Evolutionary conservation across 352 stramenopile species (phyloP).

Genomic region (Globisporangium carolinianum): DNA sequence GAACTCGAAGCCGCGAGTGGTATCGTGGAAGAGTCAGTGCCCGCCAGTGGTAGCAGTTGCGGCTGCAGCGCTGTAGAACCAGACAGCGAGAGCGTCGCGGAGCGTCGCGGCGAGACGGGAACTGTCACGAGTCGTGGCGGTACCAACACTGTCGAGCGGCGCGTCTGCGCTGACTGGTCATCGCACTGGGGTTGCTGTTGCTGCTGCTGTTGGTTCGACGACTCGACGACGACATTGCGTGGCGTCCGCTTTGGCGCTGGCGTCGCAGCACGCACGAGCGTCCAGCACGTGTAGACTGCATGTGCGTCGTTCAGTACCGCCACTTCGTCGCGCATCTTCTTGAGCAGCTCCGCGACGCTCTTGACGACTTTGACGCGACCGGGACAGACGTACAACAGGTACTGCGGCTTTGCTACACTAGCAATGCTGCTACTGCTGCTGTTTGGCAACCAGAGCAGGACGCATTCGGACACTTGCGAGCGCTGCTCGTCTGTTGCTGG

Average conservation of each 20-base stretch:
- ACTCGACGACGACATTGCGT: too few species aligned
- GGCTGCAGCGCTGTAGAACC: too few species aligned
- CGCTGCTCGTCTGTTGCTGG: too few species aligned
- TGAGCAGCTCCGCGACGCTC: slow-evolving; percentile 33
- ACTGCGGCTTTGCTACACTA: slow-evolving; percentile 15
- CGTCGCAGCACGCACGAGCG: slow-evolving; percentile 9
- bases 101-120: background rate
- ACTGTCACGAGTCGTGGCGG: too few species aligned
- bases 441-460: slow-evolving; percentile 38
- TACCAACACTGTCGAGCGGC: too few species aligned
- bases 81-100: too few species aligned
- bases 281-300: slow-evolving; percentile 39
- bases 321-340: slow-evolving; percentile 49
- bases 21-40: too few species aligned
- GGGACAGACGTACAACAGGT: slow-evolving; percentile 55
- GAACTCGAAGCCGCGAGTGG: too few species aligned
- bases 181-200: background rate
- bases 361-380: slow-evolving; percentile 65
- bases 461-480: slow-evolving; percentile 12
- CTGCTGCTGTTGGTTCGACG: background rate
- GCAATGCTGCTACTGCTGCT: background rate
- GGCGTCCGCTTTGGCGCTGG: too few species aligned
- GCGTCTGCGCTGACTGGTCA: too few species aligned
- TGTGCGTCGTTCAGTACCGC: slow-evolving; percentile 11
- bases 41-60: too few species aligned